A percentile compares a stretch with the other conserved stretches of the same genome.
These are phyloP conservation scores for Ogataea dorogensis DNA, from an alignment of 805 yeast species.

Conservation along the genomic window DNA sequence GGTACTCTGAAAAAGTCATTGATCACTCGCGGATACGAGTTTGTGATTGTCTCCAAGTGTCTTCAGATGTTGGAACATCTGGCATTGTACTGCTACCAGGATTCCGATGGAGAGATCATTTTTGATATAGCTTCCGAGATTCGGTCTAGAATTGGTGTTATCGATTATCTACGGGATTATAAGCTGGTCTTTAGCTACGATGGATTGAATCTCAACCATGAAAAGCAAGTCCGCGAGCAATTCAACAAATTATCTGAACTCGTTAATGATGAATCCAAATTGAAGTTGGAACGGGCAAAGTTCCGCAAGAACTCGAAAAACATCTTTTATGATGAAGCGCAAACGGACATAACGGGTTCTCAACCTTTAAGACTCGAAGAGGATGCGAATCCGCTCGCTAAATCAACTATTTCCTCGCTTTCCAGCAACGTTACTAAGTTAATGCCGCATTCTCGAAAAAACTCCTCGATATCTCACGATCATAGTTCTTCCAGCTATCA, in stretches of 20 bases:
- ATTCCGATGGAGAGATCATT: constrained; percentile 6
- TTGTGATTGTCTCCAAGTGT: constrained; percentile 28
- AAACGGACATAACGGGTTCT: constrained; percentile 9
- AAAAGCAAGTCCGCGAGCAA: constrained; percentile 22
- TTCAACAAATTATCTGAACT: constrained; percentile 17
- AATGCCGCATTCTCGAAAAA: constrained; percentile 11
- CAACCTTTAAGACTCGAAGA: constrained; percentile 11
- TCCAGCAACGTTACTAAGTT: constrained; percentile 21
- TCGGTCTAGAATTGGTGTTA: constrained; percentile 11
- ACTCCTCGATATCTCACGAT: constrained; percentile 7
- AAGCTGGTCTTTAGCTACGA: constrained; percentile 23
- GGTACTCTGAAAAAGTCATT: constrained; percentile 25
- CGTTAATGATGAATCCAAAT: constrained; percentile 12
- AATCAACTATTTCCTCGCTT: constrained; percentile 20
- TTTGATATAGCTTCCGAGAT: constrained; percentile 27
- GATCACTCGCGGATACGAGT: constrained; percentile 31
- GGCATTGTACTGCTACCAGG: constrained; percentile 26
- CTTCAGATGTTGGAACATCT: constrained; percentile 28
- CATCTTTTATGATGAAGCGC: constrained; percentile 21
- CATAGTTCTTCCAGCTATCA: constrained; percentile 7
- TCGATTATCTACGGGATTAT: constrained; percentile 16
- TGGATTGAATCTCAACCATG: constrained; percentile 24
- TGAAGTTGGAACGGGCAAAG: constrained; percentile 20
- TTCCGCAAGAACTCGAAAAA: constrained; percentile 11
- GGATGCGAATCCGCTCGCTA: constrained; percentile 23